Base-by-base conservation (phyloP, 2,329 filamentous ascomycete species). In the Fusarium algeriense region DNA sequence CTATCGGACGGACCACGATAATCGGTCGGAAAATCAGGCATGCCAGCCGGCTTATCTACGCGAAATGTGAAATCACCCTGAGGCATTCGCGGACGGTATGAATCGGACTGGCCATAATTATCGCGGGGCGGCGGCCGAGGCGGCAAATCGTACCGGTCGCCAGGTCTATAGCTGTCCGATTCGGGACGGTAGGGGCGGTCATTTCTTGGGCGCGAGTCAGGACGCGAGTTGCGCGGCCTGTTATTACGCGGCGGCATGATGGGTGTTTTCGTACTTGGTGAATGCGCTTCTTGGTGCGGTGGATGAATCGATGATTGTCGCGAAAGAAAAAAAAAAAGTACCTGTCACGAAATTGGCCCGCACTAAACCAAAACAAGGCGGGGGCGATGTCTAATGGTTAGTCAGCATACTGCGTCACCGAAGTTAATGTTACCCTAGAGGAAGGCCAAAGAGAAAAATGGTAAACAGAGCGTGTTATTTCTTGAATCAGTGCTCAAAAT, bases 11-110 rank as follows among this genome's bases (percentile, higher is more conserved):
- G 50, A 4, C 70, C 64, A 20, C 67, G 64, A 49, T 70, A 73
- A 17, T 73, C 69, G 13, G 37, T 40, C 20, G 75, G 70, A 3
- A 77, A 73, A 13, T 85, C 80, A 20, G 81, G 78, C 19, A 89
- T 79, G 7, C 86, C 86, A 1, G 83, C 71, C 6, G 88, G 87
- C 54, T 85, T 86, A 14, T 88, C 83, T 44, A 85, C 79, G 10
- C 85, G 85, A 64, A 90, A 90, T 2, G 85, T 87, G 74, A 90
- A 90, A 54, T 89, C 86, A 40, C 86, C 78, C 52, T 81, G 82
- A 3, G 82, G 83, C 17, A 78, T 74, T 34, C 73, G 71, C 15
- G 78, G 76, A 7, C 77, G 75, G 34, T 81, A 79, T 11, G 77
- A 79, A 55, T 80, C 77, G 6, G 54, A 46, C 10, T 59, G 54